These are phyloP conservation scores for Paracoccidioides brasiliensis DNA, from an alignment of 2,329 filamentous ascomycete genomes.

Conservation along the genomic window DNA sequence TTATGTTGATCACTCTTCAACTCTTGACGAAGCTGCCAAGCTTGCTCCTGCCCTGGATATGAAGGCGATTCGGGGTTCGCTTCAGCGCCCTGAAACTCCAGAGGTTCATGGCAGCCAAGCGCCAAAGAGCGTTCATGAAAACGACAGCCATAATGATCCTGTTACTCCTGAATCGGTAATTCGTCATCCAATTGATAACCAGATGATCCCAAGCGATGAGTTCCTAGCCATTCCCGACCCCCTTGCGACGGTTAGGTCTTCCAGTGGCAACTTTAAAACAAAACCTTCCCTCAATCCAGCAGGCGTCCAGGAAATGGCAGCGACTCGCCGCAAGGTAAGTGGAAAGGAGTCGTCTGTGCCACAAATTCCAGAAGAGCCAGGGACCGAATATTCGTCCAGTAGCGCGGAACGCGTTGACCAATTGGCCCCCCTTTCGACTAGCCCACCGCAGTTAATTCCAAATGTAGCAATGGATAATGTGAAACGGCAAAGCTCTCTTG, in stretches of 20 bases:
- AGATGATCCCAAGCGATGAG: conserved; percentile 22
- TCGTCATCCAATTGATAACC: conserved; percentile 52
- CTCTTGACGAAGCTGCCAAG: conserved; percentile 13
- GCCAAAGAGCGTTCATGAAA: conserved; percentile 32
- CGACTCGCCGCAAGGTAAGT: conserved; percentile 73
- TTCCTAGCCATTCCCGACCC: conserved; percentile 55
- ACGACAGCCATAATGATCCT: conserved; percentile 41
- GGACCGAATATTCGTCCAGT: background rate
- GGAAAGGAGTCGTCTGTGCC: conserved; percentile 42
- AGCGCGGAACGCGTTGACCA: background rate
- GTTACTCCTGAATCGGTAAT: conserved; percentile 84
- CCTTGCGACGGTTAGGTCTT: conserved; percentile 77
- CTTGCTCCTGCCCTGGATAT: conserved; percentile 18
- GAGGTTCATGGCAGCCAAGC: conserved; percentile 40
- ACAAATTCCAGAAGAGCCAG: conserved; percentile 2
- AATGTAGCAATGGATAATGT: conserved; percentile 3
- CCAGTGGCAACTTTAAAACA: conserved; percentile 76
- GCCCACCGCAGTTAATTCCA: background rate
- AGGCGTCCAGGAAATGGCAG: conserved; percentile 73
- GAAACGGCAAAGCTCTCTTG: conserved; percentile 58
- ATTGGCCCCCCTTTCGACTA: background rate
- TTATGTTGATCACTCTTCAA: conserved; percentile 38
- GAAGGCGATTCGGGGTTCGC: conserved; percentile 24
- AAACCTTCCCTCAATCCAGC: conserved; percentile 76
- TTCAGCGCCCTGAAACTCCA: conserved; percentile 30